Evolutionary conservation across 306 rosid genomes (phyloP), one percentile per base, ranked within the genome.

Genomic region (Vigna angularis): DNA sequence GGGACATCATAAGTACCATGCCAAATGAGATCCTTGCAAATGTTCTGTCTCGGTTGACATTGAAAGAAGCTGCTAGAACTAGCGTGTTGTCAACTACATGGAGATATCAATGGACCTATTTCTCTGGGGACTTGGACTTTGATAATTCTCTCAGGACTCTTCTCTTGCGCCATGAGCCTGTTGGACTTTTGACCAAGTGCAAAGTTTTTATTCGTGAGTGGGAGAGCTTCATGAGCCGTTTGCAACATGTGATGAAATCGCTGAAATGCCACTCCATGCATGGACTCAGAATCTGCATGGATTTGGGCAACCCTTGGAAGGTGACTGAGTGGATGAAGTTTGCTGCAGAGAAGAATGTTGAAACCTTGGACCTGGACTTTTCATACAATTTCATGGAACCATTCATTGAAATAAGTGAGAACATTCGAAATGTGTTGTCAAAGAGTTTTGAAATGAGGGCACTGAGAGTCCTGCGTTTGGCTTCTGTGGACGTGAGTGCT

Each of bases 61-160:
- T 61, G 48, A 58, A 70, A 47, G 82, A 78, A 47, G 82, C 76
- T 7, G 52, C 10, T 13, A 78, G 76, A 34, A 78, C 76, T 5
- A 58, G 70, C 15, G 32, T 78, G 10, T 30, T 78, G 1, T 47
- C 82, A 30, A 78, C 18, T 0, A 70, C n/a, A 15, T 78, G 82
- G 82, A 78, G 32, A 50, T 3, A 47, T 17, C 71, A 32, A n/a
- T 78, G 82, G 65, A 50, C 38, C 8, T 2, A 18, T 20, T 78
- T 70, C 77, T 36, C 2, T 59, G 82, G 77, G 9, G 1, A 59
- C 9, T 0, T 78, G 14, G 6, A 49, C 9, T 78, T 78, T 9
- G 82, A 78, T 36, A 9, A 30, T 18, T 69, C 76, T 6, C 62
- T 78, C 2, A 45, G 32, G 66, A 20, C 16, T 4, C 9, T 5